These are phyloP conservation scores for Nakazawaea ishiwadae DNA, from an alignment of 805 yeast genomes.

Conservation along the genomic window DNA sequence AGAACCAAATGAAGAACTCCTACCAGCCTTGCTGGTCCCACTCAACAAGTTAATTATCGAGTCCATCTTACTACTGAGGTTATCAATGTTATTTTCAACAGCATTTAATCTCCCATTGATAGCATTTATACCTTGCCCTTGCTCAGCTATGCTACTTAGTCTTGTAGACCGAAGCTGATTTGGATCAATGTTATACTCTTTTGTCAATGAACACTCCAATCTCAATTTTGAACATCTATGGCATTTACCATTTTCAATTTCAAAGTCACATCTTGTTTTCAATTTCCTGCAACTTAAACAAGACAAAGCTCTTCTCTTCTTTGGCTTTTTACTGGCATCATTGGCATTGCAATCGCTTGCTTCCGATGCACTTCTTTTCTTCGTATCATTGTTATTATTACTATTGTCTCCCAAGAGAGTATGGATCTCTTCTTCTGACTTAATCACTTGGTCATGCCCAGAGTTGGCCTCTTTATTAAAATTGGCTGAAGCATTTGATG, in stretches of 20 bases:
- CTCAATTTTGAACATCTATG: constrained; percentile 46
- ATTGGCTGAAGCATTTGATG: not conserved
- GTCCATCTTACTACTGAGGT: constrained; percentile 14
- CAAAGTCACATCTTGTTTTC: constrained; percentile 55
- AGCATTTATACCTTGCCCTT: not conserved
- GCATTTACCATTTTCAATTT: constrained; percentile 38
- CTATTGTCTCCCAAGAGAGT: constrained; percentile 24
- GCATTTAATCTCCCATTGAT: constrained; percentile 7
- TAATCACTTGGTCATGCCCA: not conserved
- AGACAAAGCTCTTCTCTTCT: constrained; percentile 28
- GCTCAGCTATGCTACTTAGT: constrained; percentile 10
- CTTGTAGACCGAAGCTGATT: constrained; percentile 24
- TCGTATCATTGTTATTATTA: constrained; percentile 15
- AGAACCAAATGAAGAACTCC: constrained; percentile 1
- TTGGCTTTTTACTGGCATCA: not conserved
- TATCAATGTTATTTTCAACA: constrained; percentile 10
- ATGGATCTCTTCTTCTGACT: constrained; percentile 6
- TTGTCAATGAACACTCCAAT: constrained; percentile 43
- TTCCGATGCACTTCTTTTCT: constrained; percentile 5
- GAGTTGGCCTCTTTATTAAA: not conserved
- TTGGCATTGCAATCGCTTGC: not conserved
- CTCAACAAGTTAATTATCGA: constrained; percentile 18
- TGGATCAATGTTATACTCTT: constrained; percentile 35
- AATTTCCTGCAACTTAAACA: constrained; percentile 50
- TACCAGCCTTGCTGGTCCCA: not conserved